Conservation (phyloP, 371 early-diverging fungal species). For the Circinella umbellata region DNA sequence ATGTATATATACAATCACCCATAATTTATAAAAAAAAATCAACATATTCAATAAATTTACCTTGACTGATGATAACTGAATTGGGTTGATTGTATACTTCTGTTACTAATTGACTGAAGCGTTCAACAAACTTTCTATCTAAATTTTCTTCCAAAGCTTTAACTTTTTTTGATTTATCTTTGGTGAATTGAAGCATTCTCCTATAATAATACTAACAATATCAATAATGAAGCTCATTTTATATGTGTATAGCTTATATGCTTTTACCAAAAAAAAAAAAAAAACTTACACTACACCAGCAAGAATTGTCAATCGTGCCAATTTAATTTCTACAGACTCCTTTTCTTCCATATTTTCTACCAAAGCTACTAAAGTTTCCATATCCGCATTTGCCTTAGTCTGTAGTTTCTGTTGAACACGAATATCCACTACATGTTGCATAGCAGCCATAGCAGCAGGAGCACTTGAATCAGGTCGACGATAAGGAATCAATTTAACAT, state of each 20-base stretch:
- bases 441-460: constrained; percentile 31
- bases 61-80: constrained; percentile 25
- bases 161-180: constrained; percentile 42
- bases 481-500: constrained; percentile 22
- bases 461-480: constrained; percentile 15
- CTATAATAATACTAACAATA: constrained; percentile 19
- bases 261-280: background rate
- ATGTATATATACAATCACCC: too few relatives aligned
- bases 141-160: constrained; percentile 18
- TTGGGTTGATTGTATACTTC: constrained; percentile 14
- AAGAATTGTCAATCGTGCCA: constrained; percentile 31
- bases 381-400: constrained; percentile 34
- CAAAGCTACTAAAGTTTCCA: constrained; percentile 28
- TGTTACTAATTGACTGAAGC: constrained; percentile 22
- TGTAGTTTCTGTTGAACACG: constrained; percentile 37
- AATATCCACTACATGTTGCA: constrained; percentile 48
- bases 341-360: constrained; percentile 15
- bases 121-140: constrained; percentile 23
- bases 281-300: constrained; percentile 46
- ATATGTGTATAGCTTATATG: too few relatives aligned
- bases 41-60: constrained; percentile 13
- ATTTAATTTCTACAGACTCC: constrained; percentile 13
- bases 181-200: constrained; percentile 44
- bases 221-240: background rate
- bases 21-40: background rate